Conservation (phyloP, 1,139 yeast species). For the Wickerhamomyces sp. region DNA sequence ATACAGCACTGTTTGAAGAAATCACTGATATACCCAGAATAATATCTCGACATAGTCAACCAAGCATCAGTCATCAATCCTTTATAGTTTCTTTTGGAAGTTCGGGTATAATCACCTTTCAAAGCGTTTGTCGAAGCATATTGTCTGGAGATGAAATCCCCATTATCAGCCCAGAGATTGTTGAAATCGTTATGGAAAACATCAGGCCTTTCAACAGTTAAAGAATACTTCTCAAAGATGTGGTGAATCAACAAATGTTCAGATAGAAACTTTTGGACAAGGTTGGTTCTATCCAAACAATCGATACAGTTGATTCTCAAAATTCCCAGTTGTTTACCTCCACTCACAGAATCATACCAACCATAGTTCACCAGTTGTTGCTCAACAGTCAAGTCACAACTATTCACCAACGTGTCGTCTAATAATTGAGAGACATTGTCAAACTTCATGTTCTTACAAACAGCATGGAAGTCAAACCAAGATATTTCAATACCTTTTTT, state of each 20-base stretch:
- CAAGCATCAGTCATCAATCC: conserved; percentile 38
- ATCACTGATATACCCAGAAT: conserved; percentile 36
- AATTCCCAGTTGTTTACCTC: conserved; percentile 29
- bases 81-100: conserved; percentile 32
- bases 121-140: conserved; percentile 39
- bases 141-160: conserved; percentile 38
- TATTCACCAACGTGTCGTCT: conserved; percentile 22
- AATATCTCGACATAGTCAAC: conserved; percentile 34
- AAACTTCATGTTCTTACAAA: conserved; percentile 35
- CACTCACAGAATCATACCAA: conserved; percentile 26
- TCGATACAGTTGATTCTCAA: conserved; percentile 38
- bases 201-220: conserved; percentile 9
- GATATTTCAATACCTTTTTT: conserved; percentile 24
- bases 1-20: conserved; percentile 36
- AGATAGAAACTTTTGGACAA: conserved; percentile 33
- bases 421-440: conserved; percentile 29
- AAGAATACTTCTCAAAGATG: conserved; percentile 22
- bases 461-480: conserved; percentile 41
- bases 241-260: conserved; percentile 21
- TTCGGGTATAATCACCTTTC: conserved; percentile 40
- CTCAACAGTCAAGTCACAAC: conserved; percentile 10
- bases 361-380: conserved; percentile 23
- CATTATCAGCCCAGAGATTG: conserved; percentile 40
- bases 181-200: conserved; percentile 24
- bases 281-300: conserved; percentile 39